Percentiles rank a stretch among this genome's conserved stretches.
These are phyloP conservation scores for Basidiobolus meristosporus DNA, from an alignment of 371 early-diverging fungal species.

Conservation along the genomic window DNA sequence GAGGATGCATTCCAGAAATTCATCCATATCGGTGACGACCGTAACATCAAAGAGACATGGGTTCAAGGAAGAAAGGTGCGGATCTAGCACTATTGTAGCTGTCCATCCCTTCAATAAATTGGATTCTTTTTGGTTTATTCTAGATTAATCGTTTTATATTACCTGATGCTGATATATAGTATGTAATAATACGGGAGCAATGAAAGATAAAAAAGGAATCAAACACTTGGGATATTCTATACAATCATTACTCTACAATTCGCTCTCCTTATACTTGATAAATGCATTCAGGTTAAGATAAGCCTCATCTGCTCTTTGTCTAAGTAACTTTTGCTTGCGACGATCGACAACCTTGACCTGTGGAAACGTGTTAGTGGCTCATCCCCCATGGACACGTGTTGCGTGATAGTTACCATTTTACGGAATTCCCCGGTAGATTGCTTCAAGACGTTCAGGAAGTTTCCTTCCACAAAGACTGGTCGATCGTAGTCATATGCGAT, in stretches of 20 bases:
- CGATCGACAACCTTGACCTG: constrained; percentile 48
- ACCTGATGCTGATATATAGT: no score
- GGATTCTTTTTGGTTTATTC: no score
- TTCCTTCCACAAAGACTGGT: constrained; percentile 59
- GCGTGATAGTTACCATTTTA: constrained; percentile 16
- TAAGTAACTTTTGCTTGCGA: constrained; percentile 40
- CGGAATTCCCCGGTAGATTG: constrained; percentile 20
- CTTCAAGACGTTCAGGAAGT: constrained; percentile 32
- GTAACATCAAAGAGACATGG: constrained; percentile 4
- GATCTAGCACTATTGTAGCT: no score
- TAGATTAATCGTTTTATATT: no score
- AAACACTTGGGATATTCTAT: no score
- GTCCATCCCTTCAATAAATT: no score
- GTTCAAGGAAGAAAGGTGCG: constrained; percentile 2
- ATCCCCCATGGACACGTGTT: neutral
- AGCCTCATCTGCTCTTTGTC: constrained; percentile 67
- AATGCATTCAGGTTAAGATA: constrained; percentile 62
- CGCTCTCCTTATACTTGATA: constrained; percentile 61
- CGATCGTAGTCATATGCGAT: constrained; percentile 63
- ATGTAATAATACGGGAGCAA: no score
- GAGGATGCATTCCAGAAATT: constrained; percentile 5
- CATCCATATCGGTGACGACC: constrained; percentile 5
- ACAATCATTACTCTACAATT: constrained; percentile 5
- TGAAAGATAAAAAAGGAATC: no score
- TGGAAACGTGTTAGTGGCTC: constrained; percentile 3